A percentile compares a stretch with the other conserved stretches of the same genome.
phyloP scores from a whole-genome alignment of 2,329 filamentous ascomycete genomes.

The Microsporum ferrugineum region DNA sequence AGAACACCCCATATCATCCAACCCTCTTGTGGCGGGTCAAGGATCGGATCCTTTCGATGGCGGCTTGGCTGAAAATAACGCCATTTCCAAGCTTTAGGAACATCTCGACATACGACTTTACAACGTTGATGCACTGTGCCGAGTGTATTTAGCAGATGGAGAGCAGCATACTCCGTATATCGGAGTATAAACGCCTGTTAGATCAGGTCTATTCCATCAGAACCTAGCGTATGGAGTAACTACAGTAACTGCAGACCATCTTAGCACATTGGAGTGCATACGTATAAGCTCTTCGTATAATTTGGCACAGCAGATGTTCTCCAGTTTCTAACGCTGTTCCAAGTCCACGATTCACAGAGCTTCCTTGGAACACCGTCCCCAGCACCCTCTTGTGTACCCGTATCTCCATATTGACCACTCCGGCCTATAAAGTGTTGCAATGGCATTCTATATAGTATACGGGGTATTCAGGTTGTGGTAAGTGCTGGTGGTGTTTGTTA shows the following conservation, averaged over 20 bases:
- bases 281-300: slow-evolving; percentile 3
- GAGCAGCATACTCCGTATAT: background rate
- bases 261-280: background rate
- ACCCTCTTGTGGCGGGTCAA: background rate
- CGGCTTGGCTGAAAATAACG: background rate
- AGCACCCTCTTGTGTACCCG: background rate
- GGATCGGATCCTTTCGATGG: background rate
- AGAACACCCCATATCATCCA: background rate
- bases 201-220: background rate
- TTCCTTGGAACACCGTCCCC: background rate
- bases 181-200: background rate
- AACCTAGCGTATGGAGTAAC: background rate
- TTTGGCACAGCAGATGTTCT: background rate
- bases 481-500: background rate
- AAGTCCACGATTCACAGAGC: background rate
- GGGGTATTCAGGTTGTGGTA: too few species aligned
- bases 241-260: background rate
- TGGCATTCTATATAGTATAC: background rate
- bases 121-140: too few species aligned
- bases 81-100: background rate
- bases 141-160: background rate
- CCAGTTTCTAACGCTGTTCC: background rate
- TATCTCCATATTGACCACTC: background rate
- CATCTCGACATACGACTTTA: too few species aligned
- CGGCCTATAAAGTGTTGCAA: background rate